Percentiles rank a stretch among this genome's conserved stretches.
Evolutionary conservation across 2,329 filamentous ascomycete species (phyloP).

Genomic region (Hypoxylon sp.): DNA sequence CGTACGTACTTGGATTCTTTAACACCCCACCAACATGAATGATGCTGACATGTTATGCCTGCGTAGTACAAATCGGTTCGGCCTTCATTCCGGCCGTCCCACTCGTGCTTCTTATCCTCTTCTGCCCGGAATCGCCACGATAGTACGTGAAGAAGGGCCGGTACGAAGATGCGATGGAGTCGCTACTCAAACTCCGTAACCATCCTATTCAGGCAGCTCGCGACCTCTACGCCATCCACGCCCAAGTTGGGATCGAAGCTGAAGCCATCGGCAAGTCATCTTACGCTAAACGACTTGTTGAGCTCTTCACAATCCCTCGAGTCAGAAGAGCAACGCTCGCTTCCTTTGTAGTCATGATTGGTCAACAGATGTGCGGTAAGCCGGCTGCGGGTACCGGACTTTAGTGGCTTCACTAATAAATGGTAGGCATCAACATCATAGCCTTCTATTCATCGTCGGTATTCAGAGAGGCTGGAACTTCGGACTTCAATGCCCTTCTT

Average conservation of each 20-base stretch:
- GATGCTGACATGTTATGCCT: slow-evolving; percentile 3
- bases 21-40: not conserved
- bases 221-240: slow-evolving; percentile 49
- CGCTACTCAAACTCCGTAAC: slow-evolving; percentile 56
- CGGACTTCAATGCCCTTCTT: slow-evolving; percentile 49
- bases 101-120: slow-evolving; percentile 32
- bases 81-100: slow-evolving; percentile 39
- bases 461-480: slow-evolving; percentile 54
- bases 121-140: slow-evolving; percentile 57
- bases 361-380: slow-evolving; percentile 66
- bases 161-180: slow-evolving; percentile 54
- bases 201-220: slow-evolving; percentile 61
- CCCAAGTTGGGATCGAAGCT: slow-evolving; percentile 51
- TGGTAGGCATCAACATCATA: slow-evolving; percentile 55
- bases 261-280: slow-evolving; percentile 48
- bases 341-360: slow-evolving; percentile 73
- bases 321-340: slow-evolving; percentile 70
- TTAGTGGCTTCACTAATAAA: not conserved
- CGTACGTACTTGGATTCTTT: slow-evolving; percentile 25
- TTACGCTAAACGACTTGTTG: slow-evolving; percentile 37
- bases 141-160: slow-evolving; percentile 57
- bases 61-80: slow-evolving; percentile 37
- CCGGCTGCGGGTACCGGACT: not conserved
- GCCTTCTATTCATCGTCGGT: slow-evolving; percentile 58
- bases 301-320: slow-evolving; percentile 66